A percentile compares a stretch with the other conserved stretches of the same genome.
Evolutionary conservation across 1,139 yeast species (phyloP).

Genomic region (Pichia sp.): DNA sequence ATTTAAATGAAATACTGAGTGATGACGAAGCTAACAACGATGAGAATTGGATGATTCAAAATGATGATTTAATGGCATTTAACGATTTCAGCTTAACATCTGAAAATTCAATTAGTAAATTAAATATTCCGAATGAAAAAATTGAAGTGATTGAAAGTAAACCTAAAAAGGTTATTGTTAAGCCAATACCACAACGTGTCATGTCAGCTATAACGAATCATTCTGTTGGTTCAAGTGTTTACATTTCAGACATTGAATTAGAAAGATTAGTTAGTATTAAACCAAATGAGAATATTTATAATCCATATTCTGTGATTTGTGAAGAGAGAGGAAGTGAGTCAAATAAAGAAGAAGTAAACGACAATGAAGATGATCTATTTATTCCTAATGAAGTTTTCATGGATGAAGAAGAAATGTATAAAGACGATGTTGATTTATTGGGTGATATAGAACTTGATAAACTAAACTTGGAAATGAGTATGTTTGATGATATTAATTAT

Average conservation of each 20-base stretch:
- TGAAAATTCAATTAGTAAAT: background rate
- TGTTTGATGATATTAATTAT: background rate
- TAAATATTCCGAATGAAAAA: background rate
- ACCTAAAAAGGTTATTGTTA: background rate
- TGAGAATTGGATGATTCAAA: background rate
- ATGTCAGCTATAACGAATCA: background rate
- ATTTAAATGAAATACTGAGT: constrained; percentile 1
- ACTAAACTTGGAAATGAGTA: background rate
- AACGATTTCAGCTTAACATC: background rate
- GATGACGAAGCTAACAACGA: constrained; percentile 3
- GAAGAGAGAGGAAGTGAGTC: background rate
- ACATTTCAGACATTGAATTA: background rate
- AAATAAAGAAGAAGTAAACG: background rate
- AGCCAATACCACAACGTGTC: background rate
- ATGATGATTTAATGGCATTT: background rate
- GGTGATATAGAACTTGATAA: constrained; percentile 7
- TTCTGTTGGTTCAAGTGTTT: constrained; percentile 1
- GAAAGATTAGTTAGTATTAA: background rate
- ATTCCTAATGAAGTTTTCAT: background rate
- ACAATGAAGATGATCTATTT: background rate
- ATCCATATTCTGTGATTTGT: background rate
- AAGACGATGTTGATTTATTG: constrained; percentile 8
- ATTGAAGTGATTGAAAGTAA: background rate
- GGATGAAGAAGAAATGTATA: background rate
- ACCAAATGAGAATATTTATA: background rate